A percentile compares a stretch with the other conserved stretches of the same genome.
phyloP scores from a whole-genome alignment of 2,329 filamentous ascomycete species.

The Aplosporella prunicola region DNA sequence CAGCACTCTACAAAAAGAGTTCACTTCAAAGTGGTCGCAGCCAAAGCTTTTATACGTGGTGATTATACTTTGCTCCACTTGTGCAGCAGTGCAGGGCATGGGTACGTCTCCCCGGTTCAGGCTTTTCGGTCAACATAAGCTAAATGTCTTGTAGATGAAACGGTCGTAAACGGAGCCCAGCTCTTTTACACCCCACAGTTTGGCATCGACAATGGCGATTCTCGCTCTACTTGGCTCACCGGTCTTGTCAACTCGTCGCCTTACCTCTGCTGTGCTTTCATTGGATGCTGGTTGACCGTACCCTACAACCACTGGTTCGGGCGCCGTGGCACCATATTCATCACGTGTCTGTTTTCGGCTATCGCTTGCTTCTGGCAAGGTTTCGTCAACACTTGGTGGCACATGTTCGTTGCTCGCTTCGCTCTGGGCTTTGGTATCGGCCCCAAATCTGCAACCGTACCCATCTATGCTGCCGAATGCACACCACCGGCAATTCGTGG shows the following conservation, averaged over 20 bases:
- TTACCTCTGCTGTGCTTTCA: conserved; percentile 57
- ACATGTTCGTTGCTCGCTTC: conserved; percentile 62
- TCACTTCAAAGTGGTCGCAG: conserved; percentile 59
- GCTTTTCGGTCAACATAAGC: not conserved
- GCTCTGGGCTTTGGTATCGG: conserved; percentile 71
- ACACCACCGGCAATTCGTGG: conserved; percentile 60
- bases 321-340: conserved; percentile 64
- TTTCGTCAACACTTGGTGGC: conserved; percentile 61
- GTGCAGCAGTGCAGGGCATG: conserved; percentile 63
- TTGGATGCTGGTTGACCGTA: conserved; percentile 65
- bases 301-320: conserved; percentile 63
- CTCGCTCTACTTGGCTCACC: conserved; percentile 48
- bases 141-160: conserved; percentile 43
- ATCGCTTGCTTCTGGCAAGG: conserved; percentile 50
- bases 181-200: conserved; percentile 55
- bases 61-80: conserved; percentile 56
- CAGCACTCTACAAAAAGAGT: conserved; percentile 49
- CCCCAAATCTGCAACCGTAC: conserved; percentile 63
- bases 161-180: conserved; percentile 60
- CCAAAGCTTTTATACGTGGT: conserved; percentile 56
- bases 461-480: conserved; percentile 68
- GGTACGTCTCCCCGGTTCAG: conserved; percentile 25
- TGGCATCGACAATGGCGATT: conserved; percentile 41
- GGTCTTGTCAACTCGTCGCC: conserved; percentile 54
- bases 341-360: conserved; percentile 61